Base-by-base conservation (phyloP, 2,329 filamentous ascomycete species). In the Malbranchea zuffiana region DNA sequence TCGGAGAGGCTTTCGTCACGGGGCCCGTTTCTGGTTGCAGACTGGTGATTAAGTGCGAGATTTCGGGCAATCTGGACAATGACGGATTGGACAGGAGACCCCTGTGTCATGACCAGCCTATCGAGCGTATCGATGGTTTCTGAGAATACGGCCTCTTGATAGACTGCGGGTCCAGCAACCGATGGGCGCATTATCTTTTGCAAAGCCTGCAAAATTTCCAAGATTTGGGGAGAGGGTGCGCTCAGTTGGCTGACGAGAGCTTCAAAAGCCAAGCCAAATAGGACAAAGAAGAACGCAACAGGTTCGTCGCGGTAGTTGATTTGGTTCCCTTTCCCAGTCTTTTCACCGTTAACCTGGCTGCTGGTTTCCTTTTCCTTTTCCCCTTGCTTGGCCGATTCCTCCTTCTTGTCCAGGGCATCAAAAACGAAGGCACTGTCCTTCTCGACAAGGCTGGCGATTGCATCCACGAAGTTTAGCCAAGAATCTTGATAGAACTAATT, bases 301-400 rank as follows among this genome's bases (percentile, higher is more conserved):
- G 90, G 90, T 56, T 98, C 90, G 53, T 96, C 88, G 32, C 90
- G 82, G 56, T 98, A 98, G 59, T 96, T 96, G 63, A 98, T 96
- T 47, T 88, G 83, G 32, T 78, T 71, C 3, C 71, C 72, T 54
- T 80, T 83, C 11, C 67, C 64, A 28, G 71, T 65, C 68, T 42
- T 28, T 27, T 39, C 26, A n/a, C 40, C 39, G 30, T 46, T 47
- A 16, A 47, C 44, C 42, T 57, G 53, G 4, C 45, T 50, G 13
- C 45, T 35, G 20, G 51, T n/a, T 30, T 42, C 36, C 23, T 20
- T 18, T 6, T 29, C 32, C 26, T 26, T 23, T 32, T 33, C 12
- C n/a, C n/a, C n/a, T 7, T 13, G 13, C 35, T 42, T 30, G 25
- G 29, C 10, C 26, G 31, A 32, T 23, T 37, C 35, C 35, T 25